Evolutionary conservation across 805 yeast species (phyloP).

Genomic region (Hanseniaspora vineae): DNA sequence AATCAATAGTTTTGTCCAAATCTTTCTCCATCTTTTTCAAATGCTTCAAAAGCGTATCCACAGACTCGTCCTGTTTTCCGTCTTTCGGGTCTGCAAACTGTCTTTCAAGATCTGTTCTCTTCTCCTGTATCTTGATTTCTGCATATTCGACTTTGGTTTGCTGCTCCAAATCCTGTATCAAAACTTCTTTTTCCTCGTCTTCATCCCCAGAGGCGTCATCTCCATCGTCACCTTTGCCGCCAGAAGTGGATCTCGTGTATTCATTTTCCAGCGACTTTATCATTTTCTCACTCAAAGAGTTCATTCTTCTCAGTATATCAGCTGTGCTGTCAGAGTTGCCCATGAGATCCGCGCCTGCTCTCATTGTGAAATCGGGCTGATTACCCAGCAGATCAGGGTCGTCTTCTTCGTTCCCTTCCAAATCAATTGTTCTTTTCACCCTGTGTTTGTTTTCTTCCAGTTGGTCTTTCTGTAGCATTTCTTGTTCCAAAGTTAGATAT

Average conservation of each 20-base stretch:
- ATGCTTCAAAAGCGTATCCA: slow-evolving; percentile 5
- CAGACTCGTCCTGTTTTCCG: slow-evolving; percentile 7
- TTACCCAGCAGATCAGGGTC: slow-evolving; percentile 67
- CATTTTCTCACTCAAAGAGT: slow-evolving; percentile 73
- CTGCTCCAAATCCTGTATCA: slow-evolving; percentile 39
- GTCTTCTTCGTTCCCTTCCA: slow-evolving; percentile 72
- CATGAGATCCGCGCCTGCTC: slow-evolving; percentile 35
- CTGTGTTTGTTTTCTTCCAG: slow-evolving; percentile 29
- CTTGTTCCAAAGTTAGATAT: slow-evolving; percentile 61
- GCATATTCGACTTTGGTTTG: slow-evolving; percentile 37
- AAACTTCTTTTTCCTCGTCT: slow-evolving; percentile 32
- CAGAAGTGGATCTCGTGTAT: slow-evolving; percentile 21
- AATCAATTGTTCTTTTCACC: slow-evolving; percentile 62
- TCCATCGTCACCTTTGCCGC: slow-evolving; percentile 18
- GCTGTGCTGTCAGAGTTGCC: slow-evolving; percentile 49
- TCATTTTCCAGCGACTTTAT: slow-evolving; percentile 40
- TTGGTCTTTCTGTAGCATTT: slow-evolving; percentile 31
- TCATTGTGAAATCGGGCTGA: slow-evolving; percentile 83
- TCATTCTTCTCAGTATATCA: slow-evolving; percentile 76
- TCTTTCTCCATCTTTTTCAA: slow-evolving; percentile 8
- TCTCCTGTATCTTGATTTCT: slow-evolving; percentile 28
- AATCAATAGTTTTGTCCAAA: slow-evolving; percentile 15
- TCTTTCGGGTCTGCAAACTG: slow-evolving; percentile 12
- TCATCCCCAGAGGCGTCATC: not conserved
- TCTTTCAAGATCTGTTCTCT: slow-evolving; percentile 9